Percentiles rank a stretch among this genome's conserved stretches.
Evolutionary conservation across 163 green algal species (phyloP).

Genomic region (Chlorella variabilis): DNA sequence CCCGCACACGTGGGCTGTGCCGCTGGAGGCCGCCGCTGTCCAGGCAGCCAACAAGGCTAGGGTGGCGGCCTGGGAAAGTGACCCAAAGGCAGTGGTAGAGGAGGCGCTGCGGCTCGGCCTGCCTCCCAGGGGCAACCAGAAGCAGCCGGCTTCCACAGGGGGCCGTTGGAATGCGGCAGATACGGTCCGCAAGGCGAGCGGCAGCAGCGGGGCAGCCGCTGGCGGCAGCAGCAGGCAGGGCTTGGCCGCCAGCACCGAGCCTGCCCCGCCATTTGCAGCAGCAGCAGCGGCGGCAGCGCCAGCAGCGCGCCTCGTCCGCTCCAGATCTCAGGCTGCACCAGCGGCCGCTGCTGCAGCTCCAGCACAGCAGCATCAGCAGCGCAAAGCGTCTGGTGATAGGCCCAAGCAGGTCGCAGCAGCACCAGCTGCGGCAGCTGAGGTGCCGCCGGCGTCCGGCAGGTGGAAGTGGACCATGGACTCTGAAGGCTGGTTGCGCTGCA

Average conservation of each 20-base stretch:
- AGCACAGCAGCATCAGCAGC: neutral
- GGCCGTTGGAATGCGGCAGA: no score
- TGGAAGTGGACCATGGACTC: neutral
- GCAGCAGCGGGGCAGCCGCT: neutral
- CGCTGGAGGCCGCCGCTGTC: neutral
- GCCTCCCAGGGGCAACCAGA: no score
- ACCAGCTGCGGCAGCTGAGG: neutral
- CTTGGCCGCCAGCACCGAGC: no score
- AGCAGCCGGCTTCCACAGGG: no score
- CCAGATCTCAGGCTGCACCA: no score
- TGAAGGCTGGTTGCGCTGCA: neutral
- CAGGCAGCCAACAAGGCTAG: neutral
- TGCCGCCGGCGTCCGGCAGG: no score
- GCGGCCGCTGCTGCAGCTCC: neutral
- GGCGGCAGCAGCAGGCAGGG: no score
- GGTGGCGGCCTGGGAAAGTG: neutral
- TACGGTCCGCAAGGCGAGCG: no score
- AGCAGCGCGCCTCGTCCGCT: no score
- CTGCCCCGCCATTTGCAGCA: neutral
- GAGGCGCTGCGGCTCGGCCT: neutral
- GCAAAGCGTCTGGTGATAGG: neutral
- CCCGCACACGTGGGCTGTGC: slow-evolving; percentile 11
- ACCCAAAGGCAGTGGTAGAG: neutral
- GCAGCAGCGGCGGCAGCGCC: neutral
- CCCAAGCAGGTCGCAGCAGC: neutral